Percentiles rank a stretch among this genome's conserved stretches.
Evolutionary conservation across 2,329 filamentous ascomycete species (phyloP).

Genomic region (Aspergillus luchuensis): DNA sequence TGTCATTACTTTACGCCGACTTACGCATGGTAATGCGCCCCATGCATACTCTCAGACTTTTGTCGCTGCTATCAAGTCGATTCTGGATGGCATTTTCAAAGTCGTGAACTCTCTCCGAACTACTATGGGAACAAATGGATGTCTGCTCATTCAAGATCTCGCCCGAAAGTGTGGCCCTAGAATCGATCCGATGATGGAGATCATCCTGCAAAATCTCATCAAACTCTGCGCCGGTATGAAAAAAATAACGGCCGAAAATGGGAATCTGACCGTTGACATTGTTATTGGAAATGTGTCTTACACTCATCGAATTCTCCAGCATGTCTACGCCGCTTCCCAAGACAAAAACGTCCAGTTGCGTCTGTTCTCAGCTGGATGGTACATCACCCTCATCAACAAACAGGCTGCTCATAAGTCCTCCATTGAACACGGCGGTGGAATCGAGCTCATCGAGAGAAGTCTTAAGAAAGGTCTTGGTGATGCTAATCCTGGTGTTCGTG

Average conservation of each 20-base stretch:
- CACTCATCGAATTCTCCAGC: constrained; percentile 77
- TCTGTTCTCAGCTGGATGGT: constrained; percentile 76
- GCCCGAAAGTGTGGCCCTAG: constrained; percentile 73
- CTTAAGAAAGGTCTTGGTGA: constrained; percentile 87
- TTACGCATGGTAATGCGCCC: constrained; percentile 81
- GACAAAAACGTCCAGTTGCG: constrained; percentile 94
- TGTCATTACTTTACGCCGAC: constrained; percentile 71
- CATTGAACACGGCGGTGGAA: constrained; percentile 79
- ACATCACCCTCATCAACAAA: constrained; percentile 77
- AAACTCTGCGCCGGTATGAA: constrained; percentile 90
- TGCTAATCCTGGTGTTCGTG: constrained; percentile 85
- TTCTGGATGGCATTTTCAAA: constrained; percentile 89
- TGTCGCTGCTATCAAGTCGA: constrained; percentile 67
- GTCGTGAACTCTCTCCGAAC: constrained; percentile 80
- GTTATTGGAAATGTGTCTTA: constrained; percentile 81
- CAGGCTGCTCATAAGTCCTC: constrained; percentile 75
- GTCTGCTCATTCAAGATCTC: constrained; percentile 80
- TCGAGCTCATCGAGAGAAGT: constrained; percentile 83
- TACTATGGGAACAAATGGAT: constrained; percentile 85
- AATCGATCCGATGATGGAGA: constrained; percentile 85
- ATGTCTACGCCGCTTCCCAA: constrained; percentile 77
- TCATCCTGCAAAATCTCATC: constrained; percentile 84
- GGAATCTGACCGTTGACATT: constrained; percentile 76
- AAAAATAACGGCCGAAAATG: constrained; percentile 85
- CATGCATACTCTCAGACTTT: constrained; percentile 74